phyloP scores from a whole-genome alignment of 169 alveolate genomes.

The Theileria parva region DNA sequence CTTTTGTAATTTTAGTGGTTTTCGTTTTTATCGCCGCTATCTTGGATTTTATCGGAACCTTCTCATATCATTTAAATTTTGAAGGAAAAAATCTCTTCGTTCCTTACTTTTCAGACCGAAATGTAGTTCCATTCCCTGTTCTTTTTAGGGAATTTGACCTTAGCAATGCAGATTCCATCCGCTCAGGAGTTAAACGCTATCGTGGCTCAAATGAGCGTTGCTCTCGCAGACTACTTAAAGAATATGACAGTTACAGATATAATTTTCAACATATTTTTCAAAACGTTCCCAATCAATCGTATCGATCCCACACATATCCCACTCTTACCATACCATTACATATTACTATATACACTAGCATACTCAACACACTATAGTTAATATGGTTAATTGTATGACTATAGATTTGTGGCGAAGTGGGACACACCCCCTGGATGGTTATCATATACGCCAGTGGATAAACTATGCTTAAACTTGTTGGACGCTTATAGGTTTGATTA shows the following conservation, averaged over 20 bases:
- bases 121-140: constrained; percentile 43
- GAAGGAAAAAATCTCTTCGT: constrained; percentile 30
- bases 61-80: constrained; percentile 26
- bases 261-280: constrained; percentile 6
- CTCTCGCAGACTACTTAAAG: constrained; percentile 50
- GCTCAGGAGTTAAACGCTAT: constrained; percentile 31
- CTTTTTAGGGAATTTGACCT: constrained; percentile 47
- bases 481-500: constrained; percentile 73
- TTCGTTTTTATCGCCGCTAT: background rate
- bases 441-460: constrained; percentile 63
- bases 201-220: constrained; percentile 29
- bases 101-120: constrained; percentile 55
- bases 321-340: too few species aligned
- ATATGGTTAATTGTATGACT: background rate
- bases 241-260: constrained; percentile 29
- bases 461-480: constrained; percentile 42
- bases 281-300: constrained; percentile 35
- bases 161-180: constrained; percentile 5
- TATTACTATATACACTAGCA: too few species aligned
- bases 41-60: constrained; percentile 12
- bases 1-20: background rate
- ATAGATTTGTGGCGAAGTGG: constrained; percentile 30
- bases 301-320: background rate
- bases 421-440: constrained; percentile 65
- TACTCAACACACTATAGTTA: too few species aligned